phyloP scores from a whole-genome alignment of 2,329 filamentous ascomycete species.

The Colletotrichum spaethianum region DNA sequence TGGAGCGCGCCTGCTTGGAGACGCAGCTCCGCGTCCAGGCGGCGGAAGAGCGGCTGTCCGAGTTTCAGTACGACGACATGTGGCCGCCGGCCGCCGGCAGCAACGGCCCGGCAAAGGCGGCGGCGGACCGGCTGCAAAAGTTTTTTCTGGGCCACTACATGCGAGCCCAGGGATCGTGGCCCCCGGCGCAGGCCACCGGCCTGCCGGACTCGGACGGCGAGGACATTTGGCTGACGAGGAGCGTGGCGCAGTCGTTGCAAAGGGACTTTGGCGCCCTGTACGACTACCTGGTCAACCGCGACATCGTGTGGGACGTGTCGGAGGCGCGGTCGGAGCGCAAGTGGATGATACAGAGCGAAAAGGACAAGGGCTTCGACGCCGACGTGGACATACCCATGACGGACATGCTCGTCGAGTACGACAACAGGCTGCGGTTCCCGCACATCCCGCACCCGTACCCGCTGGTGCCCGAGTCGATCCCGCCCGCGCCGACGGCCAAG shows the following conservation, averaged over 20 bases:
- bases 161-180: conserved; percentile 72
- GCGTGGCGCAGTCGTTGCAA: conserved; percentile 70
- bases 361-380: conserved; percentile 62
- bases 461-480: conserved; percentile 69
- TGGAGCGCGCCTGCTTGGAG: conserved; percentile 74
- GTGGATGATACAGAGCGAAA: conserved; percentile 72
- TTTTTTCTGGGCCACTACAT: conserved; percentile 74
- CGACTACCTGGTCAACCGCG: conserved; percentile 78
- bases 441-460: conserved; percentile 79
- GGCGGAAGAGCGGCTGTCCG: conserved; percentile 72
- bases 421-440: conserved; percentile 73
- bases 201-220: conserved; percentile 50
- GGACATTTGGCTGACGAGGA: conserved; percentile 73
- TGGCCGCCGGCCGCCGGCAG: conserved; percentile 63
- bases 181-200: conserved; percentile 48
- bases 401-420: conserved; percentile 76
- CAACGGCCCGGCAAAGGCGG: conserved; percentile 62
- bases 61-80: conserved; percentile 74
- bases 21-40: conserved; percentile 73
- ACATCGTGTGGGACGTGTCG: conserved; percentile 75
- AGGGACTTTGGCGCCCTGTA: conserved; percentile 78
- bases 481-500: conserved; percentile 47
- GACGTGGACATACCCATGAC: conserved; percentile 74
- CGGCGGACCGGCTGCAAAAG: conserved; percentile 71
- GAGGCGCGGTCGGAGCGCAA: conserved; percentile 74